Base-by-base conservation (phyloP, 768 basidiomycete species). In the Termitomyces sp. region DNA sequence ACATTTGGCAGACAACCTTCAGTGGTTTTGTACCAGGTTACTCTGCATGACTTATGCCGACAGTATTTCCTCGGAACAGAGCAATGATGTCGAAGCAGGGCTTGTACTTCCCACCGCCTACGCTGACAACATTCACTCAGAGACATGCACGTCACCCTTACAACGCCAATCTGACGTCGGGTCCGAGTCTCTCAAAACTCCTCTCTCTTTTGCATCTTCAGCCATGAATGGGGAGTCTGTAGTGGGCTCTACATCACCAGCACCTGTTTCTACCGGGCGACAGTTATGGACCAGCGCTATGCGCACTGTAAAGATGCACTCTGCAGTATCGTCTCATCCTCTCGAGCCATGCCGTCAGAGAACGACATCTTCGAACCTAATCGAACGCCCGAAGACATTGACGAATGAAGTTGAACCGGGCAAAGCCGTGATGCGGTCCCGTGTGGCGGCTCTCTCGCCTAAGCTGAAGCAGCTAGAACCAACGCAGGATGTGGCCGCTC, bases 401-500 rank as follows among this genome's bases (percentile, higher is more conserved):
- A 56, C 59, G 14, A 58, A 67, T 22, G 74, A 77, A 16, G 26
- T 41, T 6, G 71, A 70, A 56, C 67, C 74, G 8, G 53, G 72
- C 18, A 68, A 72, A 38, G 71, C 71, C 8, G 66, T 78, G 18
- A 67, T 77, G 41, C 73, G 75, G 20, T 83, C 86, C 18, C 78
- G 86, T n/a, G 71, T 88, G 5, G 74, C 81, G 24, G 69, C 70
- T 7, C 69, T 89, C 46, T 72, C 78, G n/a, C 82, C 84, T 16
- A 83, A 79, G 60, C 69, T 91, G 55, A 76, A 74, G 57, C 74
- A 72, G 45, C 65, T 90, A 61, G 75, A 79, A 54, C 68, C 79
- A 9, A 83, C 81, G 0, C 81, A 88, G 64, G 85, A 84, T 60
- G 68, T 88, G 22, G 78, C 79, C 10, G 83, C 83, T 5, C 89